Conservation (phyloP, 2,329 filamentous ascomycete species). For the Pseudocercospora eumusae region DNA sequence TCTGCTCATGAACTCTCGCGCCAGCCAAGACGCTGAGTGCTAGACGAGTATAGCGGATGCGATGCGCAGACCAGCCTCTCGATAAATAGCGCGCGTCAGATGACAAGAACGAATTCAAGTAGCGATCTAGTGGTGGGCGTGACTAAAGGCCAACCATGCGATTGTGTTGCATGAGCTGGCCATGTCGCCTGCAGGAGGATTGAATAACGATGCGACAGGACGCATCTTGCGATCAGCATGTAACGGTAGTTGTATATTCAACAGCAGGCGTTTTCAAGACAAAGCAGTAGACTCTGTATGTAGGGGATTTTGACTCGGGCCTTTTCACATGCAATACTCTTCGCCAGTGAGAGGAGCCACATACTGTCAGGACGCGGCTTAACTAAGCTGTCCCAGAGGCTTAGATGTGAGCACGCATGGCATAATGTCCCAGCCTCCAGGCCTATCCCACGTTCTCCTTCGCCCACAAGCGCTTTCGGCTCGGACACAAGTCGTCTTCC, state of each 20-base stretch:
- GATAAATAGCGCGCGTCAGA: constrained; percentile 28
- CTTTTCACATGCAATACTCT: not conserved
- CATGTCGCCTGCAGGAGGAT: constrained; percentile 3
- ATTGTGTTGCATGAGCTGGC: not conserved
- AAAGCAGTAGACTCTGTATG: constrained; percentile 26
- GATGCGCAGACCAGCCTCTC: constrained; percentile 47
- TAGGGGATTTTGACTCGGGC: constrained; percentile 15
- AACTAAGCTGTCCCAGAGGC: not conserved
- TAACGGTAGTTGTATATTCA: constrained; percentile 32
- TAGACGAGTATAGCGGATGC: constrained; percentile 53
- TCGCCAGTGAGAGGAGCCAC: too few relatives aligned
- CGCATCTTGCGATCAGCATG: constrained; percentile 24
- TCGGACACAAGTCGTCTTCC: too few relatives aligned
- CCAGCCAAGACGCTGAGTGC: constrained; percentile 58
- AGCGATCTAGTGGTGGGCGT: constrained; percentile 1
- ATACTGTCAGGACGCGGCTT: not conserved
- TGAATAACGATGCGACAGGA: constrained; percentile 22
- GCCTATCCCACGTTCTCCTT: too few relatives aligned
- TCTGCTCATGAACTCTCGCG: constrained; percentile 99
- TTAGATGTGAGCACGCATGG: not conserved
- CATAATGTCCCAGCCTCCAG: not conserved
- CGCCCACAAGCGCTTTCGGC: not conserved
- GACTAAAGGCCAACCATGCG: not conserved
- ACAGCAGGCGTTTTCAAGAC: constrained; percentile 26
- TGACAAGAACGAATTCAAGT: not conserved